These are phyloP conservation scores for Heterobasidion annosum DNA, from an alignment of 1,284 basidiomycete species.

Conservation along the genomic window DNA sequence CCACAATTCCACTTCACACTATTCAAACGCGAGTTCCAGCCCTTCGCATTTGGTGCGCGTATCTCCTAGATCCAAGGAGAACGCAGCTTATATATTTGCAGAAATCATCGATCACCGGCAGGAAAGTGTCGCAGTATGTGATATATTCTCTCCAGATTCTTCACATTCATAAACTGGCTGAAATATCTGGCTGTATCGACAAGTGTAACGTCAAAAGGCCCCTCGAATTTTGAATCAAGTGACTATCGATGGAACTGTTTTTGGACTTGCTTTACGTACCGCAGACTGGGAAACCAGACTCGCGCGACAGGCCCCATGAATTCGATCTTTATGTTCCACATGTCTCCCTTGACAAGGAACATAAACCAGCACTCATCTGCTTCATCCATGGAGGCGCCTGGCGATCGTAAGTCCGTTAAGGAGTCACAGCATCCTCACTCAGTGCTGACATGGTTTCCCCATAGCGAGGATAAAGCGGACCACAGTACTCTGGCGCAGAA, in stretches of 20 bases:
- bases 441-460: background rate
- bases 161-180: background rate
- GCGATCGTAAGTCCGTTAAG: conserved; percentile 43
- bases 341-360: background rate
- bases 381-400: conserved; percentile 79
- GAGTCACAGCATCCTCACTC: background rate
- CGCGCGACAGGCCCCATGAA: conserved; percentile 7
- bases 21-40: background rate
- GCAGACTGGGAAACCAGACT: background rate
- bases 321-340: conserved; percentile 21
- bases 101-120: background rate
- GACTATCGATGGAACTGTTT: conserved; percentile 8
- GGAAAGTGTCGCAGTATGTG: background rate
- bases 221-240: conserved; percentile 1
- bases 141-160: background rate
- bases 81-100: background rate
- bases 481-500: conserved; percentile 42
- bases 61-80: background rate
- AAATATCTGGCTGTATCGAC: background rate
- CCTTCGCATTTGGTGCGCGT: background rate
- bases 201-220: conserved; percentile 3
- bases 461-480: conserved; percentile 63
- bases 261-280: conserved; percentile 11
- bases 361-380: conserved; percentile 23
- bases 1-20: background rate